Percentiles rank a stretch among this genome's conserved stretches.
Conservation (phyloP, 345 rosid genomes). For the Limnanthes douglasii region DNA sequence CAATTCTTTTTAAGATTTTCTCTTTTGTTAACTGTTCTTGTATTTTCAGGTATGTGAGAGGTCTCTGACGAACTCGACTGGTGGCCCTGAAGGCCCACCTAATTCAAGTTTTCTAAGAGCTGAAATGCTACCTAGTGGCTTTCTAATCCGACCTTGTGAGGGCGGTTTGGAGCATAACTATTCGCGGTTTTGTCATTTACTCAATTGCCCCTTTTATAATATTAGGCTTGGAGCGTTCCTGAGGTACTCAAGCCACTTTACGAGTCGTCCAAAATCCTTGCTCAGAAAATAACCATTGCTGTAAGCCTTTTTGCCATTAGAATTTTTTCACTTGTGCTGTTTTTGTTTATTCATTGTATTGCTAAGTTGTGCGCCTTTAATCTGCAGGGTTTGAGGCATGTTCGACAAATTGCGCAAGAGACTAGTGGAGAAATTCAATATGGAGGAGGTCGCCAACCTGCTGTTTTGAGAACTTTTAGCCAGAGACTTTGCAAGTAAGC, state of each 20-base stretch:
- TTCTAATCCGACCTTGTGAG: slow-evolving; percentile 80
- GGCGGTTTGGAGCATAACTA: slow-evolving; percentile 57
- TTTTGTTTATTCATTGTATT: no score
- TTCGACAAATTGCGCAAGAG: slow-evolving; percentile 86
- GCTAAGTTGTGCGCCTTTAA: no score
- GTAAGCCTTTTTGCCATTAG: no score
- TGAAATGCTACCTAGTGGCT: slow-evolving; percentile 90
- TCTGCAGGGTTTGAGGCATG: slow-evolving; percentile 72
- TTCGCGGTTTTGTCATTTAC: background rate
- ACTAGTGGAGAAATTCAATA: slow-evolving; percentile 86
- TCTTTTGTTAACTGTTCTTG: background rate
- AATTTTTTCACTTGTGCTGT: background rate
- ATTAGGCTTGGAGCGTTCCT: slow-evolving; percentile 81
- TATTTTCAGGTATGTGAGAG: slow-evolving; percentile 75
- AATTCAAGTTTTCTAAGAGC: slow-evolving; percentile 72
- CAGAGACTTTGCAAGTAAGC: slow-evolving; percentile 80
- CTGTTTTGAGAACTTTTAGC: slow-evolving; percentile 85
- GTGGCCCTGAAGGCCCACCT: slow-evolving; percentile 75
- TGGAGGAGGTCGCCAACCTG: slow-evolving; percentile 93
- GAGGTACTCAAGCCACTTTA: slow-evolving; percentile 93
- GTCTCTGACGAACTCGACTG: slow-evolving; percentile 66
- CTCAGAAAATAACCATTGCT: slow-evolving; percentile 88
- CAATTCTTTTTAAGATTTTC: background rate
- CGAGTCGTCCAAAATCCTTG: slow-evolving; percentile 85
- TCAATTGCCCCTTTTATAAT: no score